Base-by-base conservation (phyloP, 1,139 yeast species). In the Pichia inconspicua region DNA sequence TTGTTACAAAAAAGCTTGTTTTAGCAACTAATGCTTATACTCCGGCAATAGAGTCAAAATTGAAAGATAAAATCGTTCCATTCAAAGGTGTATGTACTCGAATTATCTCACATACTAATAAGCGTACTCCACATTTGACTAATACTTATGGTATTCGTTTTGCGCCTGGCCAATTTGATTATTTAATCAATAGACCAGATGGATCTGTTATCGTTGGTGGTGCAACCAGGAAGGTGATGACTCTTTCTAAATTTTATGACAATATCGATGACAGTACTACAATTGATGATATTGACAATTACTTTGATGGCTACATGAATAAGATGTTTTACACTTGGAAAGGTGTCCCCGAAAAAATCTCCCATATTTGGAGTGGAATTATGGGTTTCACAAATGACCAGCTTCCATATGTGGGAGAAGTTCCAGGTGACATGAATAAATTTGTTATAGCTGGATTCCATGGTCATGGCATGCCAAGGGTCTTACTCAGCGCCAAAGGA, bases 391-490 rank as follows among this genome's bases (percentile, higher is more conserved):
- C 72, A 1, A 55, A 57, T 27, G 72, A 68, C 48, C 56, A 49
- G 2, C 53, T 58, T 31, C 74, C 73, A 10, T 60, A 59, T 43
- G 70, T 70, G 14, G 73, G 73, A 4, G 61, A 59, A 43, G 47
- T 67, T 28, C 45, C 48, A n/a, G 62, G 61, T 1, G 58, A 62
- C 43, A 52, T 55, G 35, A 59, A 60, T 44, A 54, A 62, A 12
- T 67, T 57, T 49, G 64, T 71, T 8, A 58, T 65, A 46, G 75
- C 73, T 6, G 77, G 77, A 1, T 73, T 69, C 58, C 66, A 67
- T 27, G 77, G 77, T 7, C 77, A 73, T 54, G 77, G 77, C 22
- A 72, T 73, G 75, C 75, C 76, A 30, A 59, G 77, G 46, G 69
- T 72, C 36, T 70, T 36, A 17, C 40, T 36, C n/a, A 14, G 22